Evolutionary conservation across 768 basidiomycete species (phyloP).

Genomic region (Russula griseocarnosa): DNA sequence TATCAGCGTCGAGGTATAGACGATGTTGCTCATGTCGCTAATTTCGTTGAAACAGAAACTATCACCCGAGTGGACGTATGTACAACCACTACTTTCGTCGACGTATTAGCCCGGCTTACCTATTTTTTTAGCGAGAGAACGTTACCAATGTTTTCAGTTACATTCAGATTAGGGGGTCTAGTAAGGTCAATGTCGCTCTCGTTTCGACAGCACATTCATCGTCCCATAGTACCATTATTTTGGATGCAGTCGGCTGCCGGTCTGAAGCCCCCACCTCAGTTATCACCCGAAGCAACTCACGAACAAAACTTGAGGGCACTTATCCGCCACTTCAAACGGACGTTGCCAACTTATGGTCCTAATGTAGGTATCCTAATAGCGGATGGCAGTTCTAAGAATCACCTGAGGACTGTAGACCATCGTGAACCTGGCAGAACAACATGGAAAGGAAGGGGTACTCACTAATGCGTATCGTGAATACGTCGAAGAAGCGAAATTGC

Average conservation of each 20-base stretch:
- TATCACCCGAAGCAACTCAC: constrained; percentile 69
- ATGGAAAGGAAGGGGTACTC: constrained; percentile 80
- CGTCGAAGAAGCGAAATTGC: constrained; percentile 51
- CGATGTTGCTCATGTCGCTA: constrained; percentile 88
- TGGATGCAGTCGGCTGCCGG: constrained; percentile 89
- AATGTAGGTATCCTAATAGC: constrained; percentile 49
- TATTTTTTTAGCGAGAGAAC: constrained; percentile 57
- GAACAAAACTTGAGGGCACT: constrained; percentile 68
- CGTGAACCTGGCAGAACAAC: constrained; percentile 87
- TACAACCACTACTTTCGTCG: constrained; percentile 2
- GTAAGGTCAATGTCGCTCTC: constrained; percentile 41
- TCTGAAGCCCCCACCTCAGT: constrained; percentile 80
- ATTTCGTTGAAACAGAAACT: constrained; percentile 94
- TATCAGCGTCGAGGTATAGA: constrained; percentile 95
- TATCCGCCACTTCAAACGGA: constrained; percentile 67
- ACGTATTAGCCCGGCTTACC: background rate
- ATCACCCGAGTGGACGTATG: constrained; percentile 77
- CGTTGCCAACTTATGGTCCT: constrained; percentile 66
- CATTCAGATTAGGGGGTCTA: constrained; percentile 89
- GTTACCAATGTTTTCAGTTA: constrained; percentile 79
- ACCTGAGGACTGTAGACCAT: constrained; percentile 48
- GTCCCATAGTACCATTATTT: constrained; percentile 71
- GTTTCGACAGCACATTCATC: background rate
- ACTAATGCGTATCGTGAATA: constrained; percentile 75
- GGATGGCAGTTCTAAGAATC: background rate